Conservation (phyloP, 1,284 basidiomycete genomes). For the Ustilago hordei region DNA sequence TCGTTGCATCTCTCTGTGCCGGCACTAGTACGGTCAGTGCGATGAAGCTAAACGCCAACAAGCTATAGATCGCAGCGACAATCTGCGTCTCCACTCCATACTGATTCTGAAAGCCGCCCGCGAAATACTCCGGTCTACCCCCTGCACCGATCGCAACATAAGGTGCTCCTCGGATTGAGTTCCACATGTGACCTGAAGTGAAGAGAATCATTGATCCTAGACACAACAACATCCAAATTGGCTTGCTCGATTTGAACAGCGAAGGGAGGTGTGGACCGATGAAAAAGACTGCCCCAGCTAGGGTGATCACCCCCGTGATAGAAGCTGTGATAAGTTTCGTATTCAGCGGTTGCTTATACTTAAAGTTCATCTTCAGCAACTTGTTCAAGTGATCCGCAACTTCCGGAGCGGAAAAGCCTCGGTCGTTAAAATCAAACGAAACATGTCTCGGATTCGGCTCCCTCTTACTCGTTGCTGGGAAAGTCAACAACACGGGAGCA, state of each 20-base stretch:
- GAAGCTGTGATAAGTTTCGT: conserved; percentile 37
- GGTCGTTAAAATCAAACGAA: conserved; percentile 57
- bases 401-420: conserved; percentile 46
- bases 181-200: conserved; percentile 84
- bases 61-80: conserved; percentile 84
- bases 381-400: conserved; percentile 46
- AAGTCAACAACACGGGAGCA: conserved; percentile 57
- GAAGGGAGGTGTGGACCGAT: conserved; percentile 33
- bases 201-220: conserved; percentile 65
- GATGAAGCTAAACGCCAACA: conserved; percentile 83
- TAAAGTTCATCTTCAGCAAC: conserved; percentile 32
- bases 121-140: conserved; percentile 81
- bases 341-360: conserved; percentile 56
- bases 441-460: conserved; percentile 34
- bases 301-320: conserved; percentile 21
- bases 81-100: conserved; percentile 93
- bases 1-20: conserved; percentile 77
- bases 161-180: conserved; percentile 86
- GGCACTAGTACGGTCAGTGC: conserved; percentile 87
- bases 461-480: conserved; percentile 40
- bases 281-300: conserved; percentile 32
- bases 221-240: conserved; percentile 50
- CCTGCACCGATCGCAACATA: conserved; percentile 73
- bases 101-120: conserved; percentile 88
- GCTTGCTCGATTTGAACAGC: conserved; percentile 31